Evolutionary conservation across 1,139 yeast species (phyloP), one percentile per base, ranked within the genome.

Genomic region (Kodamaea sp.): DNA sequence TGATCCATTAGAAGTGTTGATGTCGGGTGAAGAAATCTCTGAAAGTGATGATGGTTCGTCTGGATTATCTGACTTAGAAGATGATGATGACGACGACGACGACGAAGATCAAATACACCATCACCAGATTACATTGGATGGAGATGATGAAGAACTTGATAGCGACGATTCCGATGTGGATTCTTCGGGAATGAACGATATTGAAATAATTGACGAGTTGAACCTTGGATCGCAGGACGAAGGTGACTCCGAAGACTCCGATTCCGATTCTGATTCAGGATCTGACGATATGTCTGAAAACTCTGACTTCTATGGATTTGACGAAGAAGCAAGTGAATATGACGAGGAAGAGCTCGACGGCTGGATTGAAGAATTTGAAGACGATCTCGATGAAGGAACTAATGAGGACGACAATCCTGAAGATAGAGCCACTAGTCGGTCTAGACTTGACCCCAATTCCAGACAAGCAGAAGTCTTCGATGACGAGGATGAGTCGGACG

Each of bases 121-220:
- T 26, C 48, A 29, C 34, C 41, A 42, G 12, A 21, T 24, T 20
- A 32, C 34, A 11, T 46, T 34, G 10, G 45, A 38, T n/a, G 44
- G 34, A 4, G 48, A 41, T 4, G 47, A 36, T 8, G 47, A 35
- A 8, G n/a, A n/a, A n/a, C n/a, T 27, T 20, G 16, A 24, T 31
- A 6, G 40, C 22, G 11, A 38, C 27, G 34, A 21, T 9, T 25
- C 29, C n/a, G 34, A 31, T 26, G 32, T 26, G n/a, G 51, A 15
- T 18, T 26, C 28, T 11, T 26, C 28, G 44, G 57, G 55, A 22
- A 60, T 59, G 21, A 59, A 49, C 24, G 70, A 62, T 25, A 68
- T 70, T 33, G 78, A 71, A 29, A 61, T 59, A 31, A 64, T 60
- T 28, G 77, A 70, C 39, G 75, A 71, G 22, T 59, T 69, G 7